phyloP scores from a whole-genome alignment of 2,329 filamentous ascomycete genomes.

The Paraphaeosphaeria minitans region DNA sequence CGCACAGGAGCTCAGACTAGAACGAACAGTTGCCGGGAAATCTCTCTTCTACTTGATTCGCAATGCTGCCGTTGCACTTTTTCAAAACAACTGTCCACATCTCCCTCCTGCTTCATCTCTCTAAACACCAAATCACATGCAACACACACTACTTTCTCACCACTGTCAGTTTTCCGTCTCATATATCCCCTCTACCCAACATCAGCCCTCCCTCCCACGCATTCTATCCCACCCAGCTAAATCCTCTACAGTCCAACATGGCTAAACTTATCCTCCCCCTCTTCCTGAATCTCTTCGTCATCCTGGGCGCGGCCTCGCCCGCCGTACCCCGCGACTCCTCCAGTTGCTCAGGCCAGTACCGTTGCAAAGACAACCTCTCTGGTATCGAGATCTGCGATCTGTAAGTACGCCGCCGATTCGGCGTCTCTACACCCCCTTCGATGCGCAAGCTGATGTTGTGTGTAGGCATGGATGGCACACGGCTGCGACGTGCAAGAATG shows the following conservation, averaged over 20 bases:
- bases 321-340: neutral
- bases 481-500: neutral
- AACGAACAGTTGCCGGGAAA: neutral
- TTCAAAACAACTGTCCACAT: neutral
- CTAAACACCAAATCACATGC: too few species aligned
- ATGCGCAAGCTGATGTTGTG: neutral
- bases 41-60: neutral
- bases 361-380: neutral
- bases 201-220: too few species aligned
- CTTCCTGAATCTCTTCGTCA: too few species aligned
- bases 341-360: neutral
- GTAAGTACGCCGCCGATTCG: neutral
- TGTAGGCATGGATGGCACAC: neutral
- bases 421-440: too few species aligned
- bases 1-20: neutral
- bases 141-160: too few species aligned
- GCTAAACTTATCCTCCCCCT: too few species aligned
- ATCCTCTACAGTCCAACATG: too few species aligned
- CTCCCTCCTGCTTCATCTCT: too few species aligned
- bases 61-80: neutral
- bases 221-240: too few species aligned
- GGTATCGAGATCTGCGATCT: neutral
- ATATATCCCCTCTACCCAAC: too few species aligned
- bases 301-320: neutral
- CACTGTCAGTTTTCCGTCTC: too few species aligned